A percentile compares a stretch with the other conserved stretches of the same genome.
phyloP scores from a whole-genome alignment of 2,329 filamentous ascomycete genomes.

The Aspergillus clavatus region DNA sequence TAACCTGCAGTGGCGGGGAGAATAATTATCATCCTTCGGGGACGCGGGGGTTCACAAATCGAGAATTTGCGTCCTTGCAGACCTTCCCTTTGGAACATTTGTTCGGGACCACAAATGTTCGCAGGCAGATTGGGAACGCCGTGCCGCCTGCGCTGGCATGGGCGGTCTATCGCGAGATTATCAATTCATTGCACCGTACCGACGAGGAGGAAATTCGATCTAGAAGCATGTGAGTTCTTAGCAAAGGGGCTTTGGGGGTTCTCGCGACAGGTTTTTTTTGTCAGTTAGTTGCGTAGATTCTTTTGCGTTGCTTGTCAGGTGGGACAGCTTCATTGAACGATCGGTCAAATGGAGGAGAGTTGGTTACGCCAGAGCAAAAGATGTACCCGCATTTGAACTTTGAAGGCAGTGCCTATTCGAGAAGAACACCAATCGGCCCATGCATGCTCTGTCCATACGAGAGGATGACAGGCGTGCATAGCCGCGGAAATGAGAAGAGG shows the following conservation, averaged over 20 bases:
- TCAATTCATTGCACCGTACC: conserved; percentile 31
- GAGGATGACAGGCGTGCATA: not conserved
- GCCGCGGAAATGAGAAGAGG: not conserved
- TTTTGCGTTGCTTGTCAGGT: too few relatives aligned
- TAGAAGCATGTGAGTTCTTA: too few relatives aligned
- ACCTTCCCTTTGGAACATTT: conserved; percentile 60
- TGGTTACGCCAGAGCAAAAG: too few relatives aligned
- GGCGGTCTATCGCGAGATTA: conserved; percentile 36
- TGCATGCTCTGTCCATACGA: not conserved
- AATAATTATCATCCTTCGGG: conserved; percentile 64
- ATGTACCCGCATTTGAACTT: too few relatives aligned
- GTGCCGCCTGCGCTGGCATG: conserved; percentile 57
- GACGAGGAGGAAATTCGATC: conserved; percentile 26
- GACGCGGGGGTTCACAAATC: conserved; percentile 56
- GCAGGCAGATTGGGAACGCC: conserved; percentile 72
- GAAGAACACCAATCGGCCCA: not conserved
- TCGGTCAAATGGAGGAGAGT: too few relatives aligned
- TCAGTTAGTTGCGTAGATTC: too few relatives aligned
- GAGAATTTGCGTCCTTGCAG: conserved; percentile 66
- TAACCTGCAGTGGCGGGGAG: conserved; percentile 59
- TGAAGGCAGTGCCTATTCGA: too few relatives aligned
- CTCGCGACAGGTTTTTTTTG: too few relatives aligned
- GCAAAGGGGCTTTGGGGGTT: too few relatives aligned
- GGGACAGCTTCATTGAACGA: too few relatives aligned
- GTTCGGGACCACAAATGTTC: conserved; percentile 45